Percentiles rank a stretch among this genome's conserved stretches.
Evolutionary conservation across 78 protist genomes (phyloP).

Genomic region (Speleostelium caveatum): DNA sequence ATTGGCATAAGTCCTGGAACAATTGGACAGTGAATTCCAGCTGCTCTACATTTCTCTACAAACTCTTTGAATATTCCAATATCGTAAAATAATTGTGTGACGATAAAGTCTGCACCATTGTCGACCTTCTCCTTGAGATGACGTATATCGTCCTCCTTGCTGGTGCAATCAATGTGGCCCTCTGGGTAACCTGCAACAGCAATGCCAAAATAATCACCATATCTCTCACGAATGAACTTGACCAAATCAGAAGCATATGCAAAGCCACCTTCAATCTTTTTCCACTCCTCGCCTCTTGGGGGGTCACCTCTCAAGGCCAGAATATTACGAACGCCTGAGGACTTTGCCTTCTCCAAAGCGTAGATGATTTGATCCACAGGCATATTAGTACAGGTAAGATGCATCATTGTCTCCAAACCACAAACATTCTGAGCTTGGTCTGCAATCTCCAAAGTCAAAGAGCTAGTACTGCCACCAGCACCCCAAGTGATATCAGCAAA

Average conservation of each 20-base stretch:
- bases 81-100: constrained; percentile 97
- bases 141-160: constrained; percentile 79
- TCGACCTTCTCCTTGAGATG: constrained; percentile 93
- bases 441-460: constrained; percentile 67
- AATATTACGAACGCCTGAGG: constrained; percentile 91
- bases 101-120: constrained; percentile 96
- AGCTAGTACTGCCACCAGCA: constrained; percentile 83
- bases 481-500: constrained; percentile 93
- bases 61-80: constrained; percentile 79
- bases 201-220: constrained; percentile 95
- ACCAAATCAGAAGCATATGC: constrained; percentile 94
- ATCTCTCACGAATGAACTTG: constrained; percentile 79
- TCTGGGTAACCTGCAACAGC: constrained; percentile 96
- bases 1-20: constrained; percentile 99
- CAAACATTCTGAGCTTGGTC: constrained; percentile 39
- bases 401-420: constrained; percentile 85
- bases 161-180: constrained; percentile 88
- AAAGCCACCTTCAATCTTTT: constrained; percentile 88
- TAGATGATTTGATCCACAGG: constrained; percentile 29
- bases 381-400: constrained; percentile 91
- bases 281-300: constrained; percentile 91
- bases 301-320: constrained; percentile 96
- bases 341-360: constrained; percentile 75
- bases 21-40: constrained; percentile 96
- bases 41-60: constrained; percentile 78